Conservation (phyloP, 768 basidiomycete species). For the Auriscalpium orientale region DNA sequence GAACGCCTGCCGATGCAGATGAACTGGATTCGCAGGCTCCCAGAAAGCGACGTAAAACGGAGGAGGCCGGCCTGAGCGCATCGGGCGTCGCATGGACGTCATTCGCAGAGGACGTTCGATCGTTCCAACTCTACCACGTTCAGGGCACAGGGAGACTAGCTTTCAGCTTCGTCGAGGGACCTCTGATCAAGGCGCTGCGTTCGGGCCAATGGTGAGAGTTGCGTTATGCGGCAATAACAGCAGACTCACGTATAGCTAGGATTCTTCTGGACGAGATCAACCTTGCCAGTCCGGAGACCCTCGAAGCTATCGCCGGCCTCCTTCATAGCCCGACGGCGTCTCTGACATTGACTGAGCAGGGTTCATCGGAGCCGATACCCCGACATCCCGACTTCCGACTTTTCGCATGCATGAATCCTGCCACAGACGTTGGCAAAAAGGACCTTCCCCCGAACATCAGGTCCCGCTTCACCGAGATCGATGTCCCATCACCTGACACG, state of each 20-base stretch:
- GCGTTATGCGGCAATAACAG: not conserved
- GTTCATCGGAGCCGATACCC: constrained; percentile 80
- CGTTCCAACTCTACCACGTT: constrained; percentile 87
- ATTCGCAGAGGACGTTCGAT: constrained; percentile 60
- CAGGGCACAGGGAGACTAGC: constrained; percentile 84
- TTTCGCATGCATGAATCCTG: constrained; percentile 99
- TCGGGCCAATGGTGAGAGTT: constrained; percentile 80
- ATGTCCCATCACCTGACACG: constrained; percentile 89
- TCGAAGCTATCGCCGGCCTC: constrained; percentile 87
- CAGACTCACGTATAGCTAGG: constrained; percentile 37
- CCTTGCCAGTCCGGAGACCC: constrained; percentile 85
- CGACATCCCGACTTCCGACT: constrained; percentile 94
- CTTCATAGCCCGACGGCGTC: constrained; percentile 82
- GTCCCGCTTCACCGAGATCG: constrained; percentile 89
- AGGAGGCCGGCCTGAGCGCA: constrained; percentile 31
- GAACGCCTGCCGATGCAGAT: constrained; percentile 14
- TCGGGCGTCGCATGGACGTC: constrained; percentile 55
- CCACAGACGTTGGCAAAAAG: constrained; percentile 97
- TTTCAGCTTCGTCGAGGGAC: constrained; percentile 93
- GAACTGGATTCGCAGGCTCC: constrained; percentile 38
- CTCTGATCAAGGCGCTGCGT: constrained; percentile 83
- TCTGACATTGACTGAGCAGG: constrained; percentile 89
- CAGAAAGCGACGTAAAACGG: constrained; percentile 65
- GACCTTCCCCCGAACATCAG: constrained; percentile 90
- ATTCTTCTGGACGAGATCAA: constrained; percentile 95